phyloP scores from a whole-genome alignment of 306 rosid genomes.

The Glycine latifolia region DNA sequence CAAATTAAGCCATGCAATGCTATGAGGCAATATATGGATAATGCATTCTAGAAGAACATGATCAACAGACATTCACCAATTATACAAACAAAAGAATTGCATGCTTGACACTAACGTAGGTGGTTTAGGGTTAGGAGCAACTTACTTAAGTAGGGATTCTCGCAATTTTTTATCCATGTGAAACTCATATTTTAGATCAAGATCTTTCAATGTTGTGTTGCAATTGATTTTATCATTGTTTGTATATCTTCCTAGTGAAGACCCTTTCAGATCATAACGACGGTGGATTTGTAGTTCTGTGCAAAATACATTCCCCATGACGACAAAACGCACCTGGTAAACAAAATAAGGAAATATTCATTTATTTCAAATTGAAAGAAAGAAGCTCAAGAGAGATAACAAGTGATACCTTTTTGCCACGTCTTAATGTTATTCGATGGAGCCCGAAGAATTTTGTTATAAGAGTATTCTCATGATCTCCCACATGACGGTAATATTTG shows the following conservation, averaged over 20 bases:
- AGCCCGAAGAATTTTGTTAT: slow-evolving; percentile 89
- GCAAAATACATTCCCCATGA: slow-evolving; percentile 94
- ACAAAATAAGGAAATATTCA: slow-evolving; percentile 42
- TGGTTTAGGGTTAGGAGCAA: slow-evolving; percentile 22
- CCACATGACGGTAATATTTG: slow-evolving; percentile 72
- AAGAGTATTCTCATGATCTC: slow-evolving; percentile 80
- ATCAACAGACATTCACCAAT: background rate
- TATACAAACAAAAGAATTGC: background rate
- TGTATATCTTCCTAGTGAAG: slow-evolving; percentile 82
- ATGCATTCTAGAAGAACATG: background rate
- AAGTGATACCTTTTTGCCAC: slow-evolving; percentile 74
- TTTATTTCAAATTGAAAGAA: slow-evolving; percentile 14
- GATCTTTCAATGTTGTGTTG: slow-evolving; percentile 84
- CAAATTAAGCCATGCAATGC: slow-evolving; percentile 8
- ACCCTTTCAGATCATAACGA: slow-evolving; percentile 91
- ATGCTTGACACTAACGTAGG: background rate
- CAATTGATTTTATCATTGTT: slow-evolving; percentile 58
- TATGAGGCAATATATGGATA: background rate
- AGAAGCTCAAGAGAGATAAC: slow-evolving; percentile 35
- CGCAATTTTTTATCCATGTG: slow-evolving; percentile 89
- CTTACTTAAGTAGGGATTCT: slow-evolving; percentile 75
- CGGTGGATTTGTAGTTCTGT: slow-evolving; percentile 85
- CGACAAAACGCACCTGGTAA: slow-evolving; percentile 84
- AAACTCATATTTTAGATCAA: slow-evolving; percentile 76
- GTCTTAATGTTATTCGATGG: slow-evolving; percentile 71